phyloP scores from a whole-genome alignment of 139 green algal species.

The Chlamydomonas sp. region DNA sequence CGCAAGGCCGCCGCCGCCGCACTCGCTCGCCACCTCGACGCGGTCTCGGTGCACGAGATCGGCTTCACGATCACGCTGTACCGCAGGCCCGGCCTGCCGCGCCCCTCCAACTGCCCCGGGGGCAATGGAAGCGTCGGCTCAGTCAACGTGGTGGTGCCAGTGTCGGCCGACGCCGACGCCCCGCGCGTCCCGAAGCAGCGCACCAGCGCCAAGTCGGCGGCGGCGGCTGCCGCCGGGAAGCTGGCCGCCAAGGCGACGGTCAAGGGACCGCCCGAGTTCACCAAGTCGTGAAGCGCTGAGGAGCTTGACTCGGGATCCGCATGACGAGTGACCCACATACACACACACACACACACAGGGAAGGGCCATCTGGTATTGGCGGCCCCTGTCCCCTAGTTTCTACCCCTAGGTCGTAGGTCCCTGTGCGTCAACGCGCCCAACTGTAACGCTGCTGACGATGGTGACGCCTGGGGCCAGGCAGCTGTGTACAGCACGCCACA shows the following conservation, averaged over 20 bases:
- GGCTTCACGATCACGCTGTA: slow-evolving; percentile 48
- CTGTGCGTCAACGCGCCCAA: too few relatives aligned
- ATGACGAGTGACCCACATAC: too few relatives aligned
- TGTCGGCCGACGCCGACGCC: not conserved
- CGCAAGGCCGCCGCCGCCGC: slow-evolving; percentile 14
- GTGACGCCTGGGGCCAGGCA: too few relatives aligned
- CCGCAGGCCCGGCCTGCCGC: slow-evolving; percentile 27
- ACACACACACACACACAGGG: too few relatives aligned
- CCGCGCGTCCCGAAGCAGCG: not conserved
- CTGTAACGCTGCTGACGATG: too few relatives aligned
- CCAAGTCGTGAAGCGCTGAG: too few relatives aligned
- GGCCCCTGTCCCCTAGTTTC: too few relatives aligned
- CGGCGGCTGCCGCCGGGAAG: not conserved
- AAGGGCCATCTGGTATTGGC: too few relatives aligned
- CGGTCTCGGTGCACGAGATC: slow-evolving; percentile 33
- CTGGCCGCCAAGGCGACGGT: not conserved
- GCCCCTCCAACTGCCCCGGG: slow-evolving; percentile 27
- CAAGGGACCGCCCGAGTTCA: slow-evolving; percentile 3
- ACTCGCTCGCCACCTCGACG: slow-evolving; percentile 35
- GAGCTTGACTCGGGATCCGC: too few relatives aligned
- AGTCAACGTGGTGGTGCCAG: not conserved
- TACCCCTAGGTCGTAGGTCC: too few relatives aligned
- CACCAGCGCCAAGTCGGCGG: not conserved
- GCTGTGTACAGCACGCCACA: too few relatives aligned
- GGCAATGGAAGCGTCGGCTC: not conserved